Evolutionary conservation across 2,329 filamentous ascomycete genomes (phyloP).

Genomic region (Akanthomyces dipterigenus): DNA sequence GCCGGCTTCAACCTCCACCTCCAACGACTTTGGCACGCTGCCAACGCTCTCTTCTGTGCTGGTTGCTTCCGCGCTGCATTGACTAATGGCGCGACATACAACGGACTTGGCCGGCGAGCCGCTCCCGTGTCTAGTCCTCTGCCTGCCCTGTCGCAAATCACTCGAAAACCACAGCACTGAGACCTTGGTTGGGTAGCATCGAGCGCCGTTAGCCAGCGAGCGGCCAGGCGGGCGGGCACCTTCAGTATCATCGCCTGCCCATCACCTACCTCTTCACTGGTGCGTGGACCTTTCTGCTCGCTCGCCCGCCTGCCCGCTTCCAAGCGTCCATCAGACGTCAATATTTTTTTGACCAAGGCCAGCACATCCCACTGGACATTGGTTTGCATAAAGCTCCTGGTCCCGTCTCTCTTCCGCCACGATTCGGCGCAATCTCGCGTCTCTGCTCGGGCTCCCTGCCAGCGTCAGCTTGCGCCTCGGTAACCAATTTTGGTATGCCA

Average conservation of each 20-base stretch:
- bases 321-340: not conserved
- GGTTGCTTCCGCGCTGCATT: constrained; percentile 6
- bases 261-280: not conserved
- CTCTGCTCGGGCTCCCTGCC: constrained; percentile 4
- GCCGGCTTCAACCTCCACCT: constrained; percentile 8
- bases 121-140: not conserved
- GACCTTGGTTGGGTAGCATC: not conserved
- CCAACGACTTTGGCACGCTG: constrained; percentile 10
- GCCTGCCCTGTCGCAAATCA: not conserved
- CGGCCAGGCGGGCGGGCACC: not conserved
- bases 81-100: constrained; percentile 2
- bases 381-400: not conserved
- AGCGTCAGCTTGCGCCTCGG: constrained; percentile 9
- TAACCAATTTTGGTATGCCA: constrained; percentile 11
- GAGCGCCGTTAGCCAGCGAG: constrained; percentile 2
- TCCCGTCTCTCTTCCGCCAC: not conserved
- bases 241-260: not conserved
- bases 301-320: not conserved
- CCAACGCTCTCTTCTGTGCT: constrained; percentile 3
- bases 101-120: constrained; percentile 1
- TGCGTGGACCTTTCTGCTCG: not conserved
- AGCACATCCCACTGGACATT: not conserved
- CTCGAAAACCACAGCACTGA: not conserved
- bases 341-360: not conserved
- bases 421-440: not conserved